Percentiles rank a stretch among this genome's conserved stretches.
phyloP scores from a whole-genome alignment of 805 yeast genomes.

The Scheffersomyces coipomensis region DNA sequence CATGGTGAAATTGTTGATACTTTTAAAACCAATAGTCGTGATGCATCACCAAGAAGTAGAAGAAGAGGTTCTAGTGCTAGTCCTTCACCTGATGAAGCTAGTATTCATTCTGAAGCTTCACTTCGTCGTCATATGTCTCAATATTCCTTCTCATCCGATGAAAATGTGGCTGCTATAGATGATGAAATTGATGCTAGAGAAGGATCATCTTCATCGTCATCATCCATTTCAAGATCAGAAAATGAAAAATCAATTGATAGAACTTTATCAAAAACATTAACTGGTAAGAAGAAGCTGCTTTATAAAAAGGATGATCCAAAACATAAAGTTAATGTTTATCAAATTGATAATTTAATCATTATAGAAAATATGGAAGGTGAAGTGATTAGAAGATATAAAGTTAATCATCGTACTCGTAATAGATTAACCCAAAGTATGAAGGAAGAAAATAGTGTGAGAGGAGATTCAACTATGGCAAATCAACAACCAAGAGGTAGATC shows the following conservation, averaged over 20 bases:
- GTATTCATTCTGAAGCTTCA: conserved; percentile 42
- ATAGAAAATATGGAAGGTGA: conserved; percentile 94
- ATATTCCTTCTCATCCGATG: conserved; percentile 25
- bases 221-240: background rate
- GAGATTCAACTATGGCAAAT: no score
- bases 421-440: conserved; percentile 31
- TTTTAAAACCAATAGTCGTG: conserved; percentile 29
- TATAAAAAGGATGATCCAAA: conserved; percentile 29
- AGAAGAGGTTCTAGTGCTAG: background rate
- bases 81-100: conserved; percentile 14
- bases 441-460: conserved; percentile 26
- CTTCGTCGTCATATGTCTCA: conserved; percentile 35
- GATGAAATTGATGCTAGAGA: background rate
- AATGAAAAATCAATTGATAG: conserved; percentile 4
- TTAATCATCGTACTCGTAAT: conserved; percentile 37
- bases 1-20: conserved; percentile 78
- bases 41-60: background rate
- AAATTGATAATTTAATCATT: conserved; percentile 71
- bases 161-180: background rate
- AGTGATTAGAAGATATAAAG: conserved; percentile 75
- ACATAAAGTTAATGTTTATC: conserved; percentile 65
- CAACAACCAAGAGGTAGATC: conserved; percentile 44
- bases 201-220: background rate
- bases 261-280: conserved; percentile 10
- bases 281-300: conserved; percentile 19